phyloP scores from a whole-genome alignment of 352 stramenopile genomes.

The Elongisporangium undulatum region DNA sequence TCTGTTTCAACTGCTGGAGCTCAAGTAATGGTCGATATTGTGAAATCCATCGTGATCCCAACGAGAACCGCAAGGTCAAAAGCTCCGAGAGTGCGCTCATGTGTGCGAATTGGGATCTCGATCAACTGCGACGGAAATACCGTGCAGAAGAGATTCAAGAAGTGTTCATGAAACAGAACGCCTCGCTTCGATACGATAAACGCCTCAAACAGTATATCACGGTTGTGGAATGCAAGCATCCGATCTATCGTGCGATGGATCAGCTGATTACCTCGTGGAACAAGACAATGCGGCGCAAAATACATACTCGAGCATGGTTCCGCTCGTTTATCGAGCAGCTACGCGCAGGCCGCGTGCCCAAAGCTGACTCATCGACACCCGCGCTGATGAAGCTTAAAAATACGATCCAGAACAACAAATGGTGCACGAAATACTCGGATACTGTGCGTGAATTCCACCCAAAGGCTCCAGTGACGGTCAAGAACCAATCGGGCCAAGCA shows the following conservation, averaged over 20 bases:
- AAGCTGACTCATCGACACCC: conserved; percentile 29
- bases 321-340: conserved; percentile 88
- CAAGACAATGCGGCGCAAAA: conserved; percentile 83
- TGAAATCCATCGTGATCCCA: conserved; percentile 52
- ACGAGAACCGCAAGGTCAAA: conserved; percentile 43
- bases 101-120: conserved; percentile 91
- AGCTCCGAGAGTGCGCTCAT: conserved; percentile 78
- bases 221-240: conserved; percentile 85
- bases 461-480: conserved; percentile 74
- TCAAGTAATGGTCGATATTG: conserved; percentile 81
- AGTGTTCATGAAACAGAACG: conserved; percentile 87
- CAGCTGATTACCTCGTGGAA: conserved; percentile 64
- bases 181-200: conserved; percentile 86
- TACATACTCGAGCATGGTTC: conserved; percentile 87
- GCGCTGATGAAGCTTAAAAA: conserved; percentile 83
- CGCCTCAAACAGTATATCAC: conserved; percentile 87
- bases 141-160: conserved; percentile 91
- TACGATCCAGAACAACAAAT: conserved; percentile 72
- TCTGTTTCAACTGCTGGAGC: conserved; percentile 95
- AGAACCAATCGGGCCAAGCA: conserved; percentile 43
- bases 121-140: conserved; percentile 82
- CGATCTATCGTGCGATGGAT: conserved; percentile 84
- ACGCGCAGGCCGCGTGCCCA: conserved; percentile 47
- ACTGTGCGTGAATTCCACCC: conserved; percentile 61
- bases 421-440: conserved; percentile 61